These are phyloP conservation scores for Aureobasidium sp. DNA, from an alignment of 2,329 filamentous ascomycete species.

Conservation along the genomic window DNA sequence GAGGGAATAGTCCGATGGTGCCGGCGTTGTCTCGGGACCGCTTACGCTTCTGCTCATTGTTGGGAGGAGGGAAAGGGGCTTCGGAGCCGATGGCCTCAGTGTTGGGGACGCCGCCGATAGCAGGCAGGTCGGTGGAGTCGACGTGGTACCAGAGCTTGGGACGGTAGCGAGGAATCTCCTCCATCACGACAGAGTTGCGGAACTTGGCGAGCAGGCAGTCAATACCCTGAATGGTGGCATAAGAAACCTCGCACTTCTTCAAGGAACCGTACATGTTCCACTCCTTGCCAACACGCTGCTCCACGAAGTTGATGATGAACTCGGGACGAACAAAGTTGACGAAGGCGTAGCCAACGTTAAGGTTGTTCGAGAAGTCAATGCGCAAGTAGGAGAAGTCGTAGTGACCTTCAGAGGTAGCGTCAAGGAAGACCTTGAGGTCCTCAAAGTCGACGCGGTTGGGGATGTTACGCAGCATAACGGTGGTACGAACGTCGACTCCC, in stretches of 20 bases:
- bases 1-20: slow-evolving; percentile 79
- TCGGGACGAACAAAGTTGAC: slow-evolving; percentile 83
- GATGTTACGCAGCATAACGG: slow-evolving; percentile 85
- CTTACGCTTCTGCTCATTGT: slow-evolving; percentile 83
- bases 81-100: slow-evolving; percentile 53
- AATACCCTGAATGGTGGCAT: slow-evolving; percentile 93
- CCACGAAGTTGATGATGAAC: slow-evolving; percentile 55
- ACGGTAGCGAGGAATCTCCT: slow-evolving; percentile 71
- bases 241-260: slow-evolving; percentile 85
- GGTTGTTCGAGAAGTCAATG: slow-evolving; percentile 51
- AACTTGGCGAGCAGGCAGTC: slow-evolving; percentile 93
- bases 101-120: slow-evolving; percentile 30
- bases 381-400: slow-evolving; percentile 95
- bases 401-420: slow-evolving; percentile 68
- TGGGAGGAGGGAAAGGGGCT: slow-evolving; percentile 66
- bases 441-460: slow-evolving; percentile 74
- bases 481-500: slow-evolving; percentile 45
- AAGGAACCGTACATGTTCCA: slow-evolving; percentile 77
- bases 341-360: slow-evolving; percentile 90
- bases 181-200: slow-evolving; percentile 92
- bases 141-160: slow-evolving; percentile 67
- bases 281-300: slow-evolving; percentile 16
- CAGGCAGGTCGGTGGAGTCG: slow-evolving; percentile 35
- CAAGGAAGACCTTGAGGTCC: slow-evolving; percentile 65
- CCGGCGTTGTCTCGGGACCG: slow-evolving; percentile 81